These are phyloP conservation scores for Podila horticola DNA, from an alignment of 192 early-diverging fungal genomes.

Conservation along the genomic window DNA sequence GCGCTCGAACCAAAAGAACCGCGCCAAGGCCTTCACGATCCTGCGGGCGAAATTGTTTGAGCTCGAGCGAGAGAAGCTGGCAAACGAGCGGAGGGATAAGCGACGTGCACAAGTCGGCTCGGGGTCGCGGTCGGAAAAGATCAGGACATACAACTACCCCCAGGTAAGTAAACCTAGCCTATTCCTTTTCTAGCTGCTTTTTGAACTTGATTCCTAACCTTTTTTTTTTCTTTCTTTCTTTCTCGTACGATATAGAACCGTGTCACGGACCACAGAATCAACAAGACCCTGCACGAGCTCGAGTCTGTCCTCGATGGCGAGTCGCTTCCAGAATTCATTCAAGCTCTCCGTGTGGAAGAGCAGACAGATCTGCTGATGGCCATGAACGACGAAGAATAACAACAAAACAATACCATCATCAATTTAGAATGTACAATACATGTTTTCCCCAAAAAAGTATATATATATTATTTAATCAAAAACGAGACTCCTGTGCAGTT, in stretches of 20 bases:
- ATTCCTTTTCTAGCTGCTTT: background rate
- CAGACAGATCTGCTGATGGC: conserved; percentile 49
- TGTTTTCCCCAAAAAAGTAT: background rate
- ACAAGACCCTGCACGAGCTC: conserved; percentile 75
- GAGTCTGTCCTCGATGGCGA: conserved; percentile 72
- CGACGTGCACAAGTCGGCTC: conserved; percentile 73
- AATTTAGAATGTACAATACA: background rate
- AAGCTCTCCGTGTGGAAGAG: conserved; percentile 37
- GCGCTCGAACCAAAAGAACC: conserved; percentile 95
- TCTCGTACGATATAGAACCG: conserved; percentile 56
- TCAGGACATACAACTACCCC: conserved; percentile 85
- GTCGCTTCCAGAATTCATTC: conserved; percentile 51
- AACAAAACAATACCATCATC: background rate
- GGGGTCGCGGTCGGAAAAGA: conserved; percentile 84
- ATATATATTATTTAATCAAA: background rate
- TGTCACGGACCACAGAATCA: conserved; percentile 86
- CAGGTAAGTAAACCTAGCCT: conserved; percentile 55
- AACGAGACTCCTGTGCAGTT: background rate
- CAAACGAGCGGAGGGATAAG: conserved; percentile 64
- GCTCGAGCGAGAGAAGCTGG: conserved; percentile 67
- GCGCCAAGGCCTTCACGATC: conserved; percentile 86
- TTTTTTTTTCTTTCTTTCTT: conserved; percentile 1
- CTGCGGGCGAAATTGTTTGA: conserved; percentile 84
- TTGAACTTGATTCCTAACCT: background rate
- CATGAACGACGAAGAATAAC: conserved; percentile 36